Percentiles rank a stretch among this genome's conserved stretches.
These are phyloP conservation scores for Ophidiomyces ophidiicola DNA, from an alignment of 2,329 filamentous ascomycete genomes.

Conservation along the genomic window DNA sequence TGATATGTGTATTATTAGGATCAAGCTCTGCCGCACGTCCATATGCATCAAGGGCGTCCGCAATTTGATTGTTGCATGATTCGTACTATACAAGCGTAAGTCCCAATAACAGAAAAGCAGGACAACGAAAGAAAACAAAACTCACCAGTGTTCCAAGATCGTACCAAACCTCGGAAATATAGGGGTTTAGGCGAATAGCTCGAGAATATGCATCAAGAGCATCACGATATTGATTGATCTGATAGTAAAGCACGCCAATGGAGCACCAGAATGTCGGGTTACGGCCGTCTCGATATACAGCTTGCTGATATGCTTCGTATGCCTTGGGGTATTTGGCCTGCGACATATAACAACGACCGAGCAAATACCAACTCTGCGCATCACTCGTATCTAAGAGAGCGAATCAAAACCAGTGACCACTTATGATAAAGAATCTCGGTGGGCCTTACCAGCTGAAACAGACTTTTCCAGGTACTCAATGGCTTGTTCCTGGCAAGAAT, in stretches of 20 bases:
- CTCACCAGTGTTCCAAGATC: conserved; percentile 87
- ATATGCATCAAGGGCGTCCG: conserved; percentile 90
- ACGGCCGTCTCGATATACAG: conserved; percentile 91
- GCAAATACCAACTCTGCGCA: conserved; percentile 96
- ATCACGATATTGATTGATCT: conserved; percentile 98
- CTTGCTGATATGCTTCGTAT: conserved; percentile 96
- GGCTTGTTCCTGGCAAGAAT: conserved; percentile 84
- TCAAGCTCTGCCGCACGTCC: conserved; percentile 89
- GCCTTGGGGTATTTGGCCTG: conserved; percentile 98
- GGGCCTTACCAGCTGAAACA: conserved; percentile 65
- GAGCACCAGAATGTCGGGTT: conserved; percentile 99
- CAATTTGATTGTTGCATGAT: conserved; percentile 97
- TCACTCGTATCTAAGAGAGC: conserved; percentile 66
- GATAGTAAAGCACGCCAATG: conserved; percentile 96
- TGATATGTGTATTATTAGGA: conserved; percentile 87
- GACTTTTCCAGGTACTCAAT: conserved; percentile 98
- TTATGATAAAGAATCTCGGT: not conserved
- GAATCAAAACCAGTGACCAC: not conserved
- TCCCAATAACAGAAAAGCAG: conserved; percentile 21
- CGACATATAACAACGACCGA: conserved; percentile 97
- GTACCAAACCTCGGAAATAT: conserved; percentile 99
- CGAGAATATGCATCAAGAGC: conserved; percentile 94
- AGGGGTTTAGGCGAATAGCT: conserved; percentile 89
- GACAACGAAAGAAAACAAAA: conserved; percentile 19
- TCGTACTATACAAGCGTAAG: conserved; percentile 55